Base-by-base conservation (phyloP, 768 basidiomycete species). In the Phaffia australis region DNA sequence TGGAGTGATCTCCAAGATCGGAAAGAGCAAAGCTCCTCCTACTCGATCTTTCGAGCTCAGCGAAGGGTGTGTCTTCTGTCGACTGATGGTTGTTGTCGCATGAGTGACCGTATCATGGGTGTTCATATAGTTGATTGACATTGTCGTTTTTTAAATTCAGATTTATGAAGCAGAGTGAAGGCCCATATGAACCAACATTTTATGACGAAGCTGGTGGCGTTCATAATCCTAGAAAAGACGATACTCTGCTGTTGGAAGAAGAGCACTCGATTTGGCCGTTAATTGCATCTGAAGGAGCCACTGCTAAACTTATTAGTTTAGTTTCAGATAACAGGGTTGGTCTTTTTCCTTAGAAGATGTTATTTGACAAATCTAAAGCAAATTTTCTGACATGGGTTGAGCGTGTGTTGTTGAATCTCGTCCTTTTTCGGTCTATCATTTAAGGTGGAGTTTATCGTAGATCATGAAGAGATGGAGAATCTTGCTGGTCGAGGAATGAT, bases 381-480 rank as follows among this genome's bases (percentile, higher is more conserved):
- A 5, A 5, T 54, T 54, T 23, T 4, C 15, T 15, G 52, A 54
- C 16, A 4, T 4, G 52, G 35, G 11, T 11, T 42, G 11, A 42
- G 35, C 35, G 35, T 42, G 11, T 5, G 4, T 42, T 42, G 11
- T 42, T 11, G 11, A 42, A 42, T 42, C 4, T 5, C 35, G 11
- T 42, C 35, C 35, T 42, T 42, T 4, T 42, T 42, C 11, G n/a
- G n/a, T n/a, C 35, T 35, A 32, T 14, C 46, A 4, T 3, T 4
- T 21, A 49, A 63, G 66, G 60, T 63, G 47, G 66, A 67, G 55
- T 50, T 67, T 61, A 49, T 62, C 19, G 56, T 55, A 1, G 59
- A 60, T n/a, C 15, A 19, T 19, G 60, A 48, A 5, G 55, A 67
- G 23, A 29, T 67, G 16, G 30, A 48, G 14, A 30, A 46, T 3